Percentiles rank a stretch among this genome's conserved stretches.
These are phyloP conservation scores for Gonium pectorale DNA, from an alignment of 139 green algal genomes.

Conservation along the genomic window DNA sequence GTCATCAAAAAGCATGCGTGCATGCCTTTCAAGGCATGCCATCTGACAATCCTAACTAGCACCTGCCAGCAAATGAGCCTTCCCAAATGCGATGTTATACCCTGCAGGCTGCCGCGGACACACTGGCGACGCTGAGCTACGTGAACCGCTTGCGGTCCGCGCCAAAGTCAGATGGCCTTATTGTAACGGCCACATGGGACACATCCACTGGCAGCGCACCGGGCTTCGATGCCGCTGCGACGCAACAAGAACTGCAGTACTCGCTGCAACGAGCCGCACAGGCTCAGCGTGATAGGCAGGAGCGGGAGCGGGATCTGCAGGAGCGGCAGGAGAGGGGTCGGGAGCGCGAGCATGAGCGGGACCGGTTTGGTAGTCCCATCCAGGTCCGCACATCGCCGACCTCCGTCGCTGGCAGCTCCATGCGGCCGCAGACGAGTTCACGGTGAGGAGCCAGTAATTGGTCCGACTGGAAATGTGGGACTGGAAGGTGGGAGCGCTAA, in stretches of 20 bases:
- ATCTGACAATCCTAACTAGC: too few species aligned
- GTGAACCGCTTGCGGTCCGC: conserved; percentile 50
- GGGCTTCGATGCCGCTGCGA: not conserved
- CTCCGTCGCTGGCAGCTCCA: not conserved
- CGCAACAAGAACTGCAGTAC: conserved; percentile 23
- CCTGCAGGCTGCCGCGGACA: conserved; percentile 60
- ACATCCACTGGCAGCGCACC: not conserved
- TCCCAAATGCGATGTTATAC: too few species aligned
- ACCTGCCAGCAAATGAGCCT: too few species aligned
- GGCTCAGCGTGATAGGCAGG: conserved; percentile 28
- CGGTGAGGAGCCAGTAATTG: not conserved
- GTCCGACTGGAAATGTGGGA: too few species aligned
- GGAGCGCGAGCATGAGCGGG: conserved; percentile 16
- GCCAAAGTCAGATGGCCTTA: conserved; percentile 31
- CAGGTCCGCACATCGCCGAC: conserved; percentile 21
- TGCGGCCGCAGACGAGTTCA: not conserved
- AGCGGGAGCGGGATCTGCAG: conserved; percentile 39
- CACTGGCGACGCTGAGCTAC: conserved; percentile 58
- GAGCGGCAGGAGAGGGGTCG: conserved; percentile 14
- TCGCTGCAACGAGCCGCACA: conserved; percentile 9
- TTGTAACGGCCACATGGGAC: conserved; percentile 61
- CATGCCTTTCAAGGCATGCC: too few species aligned
- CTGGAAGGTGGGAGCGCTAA: too few species aligned
- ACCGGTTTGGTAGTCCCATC: conserved; percentile 43
- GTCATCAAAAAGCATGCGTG: too few species aligned